Evolutionary conservation across 257 asterid species (phyloP), one percentile per base, ranked within the genome.

Genomic region (Primulina eburnea): DNA sequence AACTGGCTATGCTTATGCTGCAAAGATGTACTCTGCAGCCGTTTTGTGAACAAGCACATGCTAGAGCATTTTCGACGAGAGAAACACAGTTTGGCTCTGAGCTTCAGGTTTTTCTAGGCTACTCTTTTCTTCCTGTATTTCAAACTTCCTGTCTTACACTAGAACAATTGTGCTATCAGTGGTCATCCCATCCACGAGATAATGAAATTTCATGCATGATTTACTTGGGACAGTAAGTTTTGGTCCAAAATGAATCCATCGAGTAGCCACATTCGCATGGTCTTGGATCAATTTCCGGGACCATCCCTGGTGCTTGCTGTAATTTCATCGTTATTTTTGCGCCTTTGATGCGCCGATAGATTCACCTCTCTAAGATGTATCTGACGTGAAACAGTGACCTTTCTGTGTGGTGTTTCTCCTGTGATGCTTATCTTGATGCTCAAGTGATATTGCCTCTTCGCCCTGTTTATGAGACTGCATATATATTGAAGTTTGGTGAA

Each of bases 41-140:
- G 97, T 35, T 92, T 90, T 67, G 96, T 88, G 74, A 92, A 90
- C 88, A 87, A 84, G 83, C 98, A 92, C 89, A 90, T 92, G 97
- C 82, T 92, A 3, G 87, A 88, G 74, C 98, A 92, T 77, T 83
- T 75, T 75, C 86, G 81, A 72, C 82, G 79, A 61, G 43, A 59
- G 0, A 40, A 75, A 30, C 98, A 92, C 65, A 73, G 79, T 47
- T 18, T 90, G 68, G 98, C 96, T 3, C 80, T 92, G 20, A 92
- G 97, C 79, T 92, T 61, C 84, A 90, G 97, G 98, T 88, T 71
- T 34, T 28, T 28, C 29, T 28, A 28, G 29, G 29, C 29, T 28
- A 28, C 1, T 28, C 0, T 28, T 28, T 28, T 28, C 29, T 28
- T 28, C 1, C 29, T 28, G 29, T 2, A 28, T 28, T 28, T 28